Percentiles rank a stretch among this genome's conserved stretches.
These are phyloP conservation scores for Wallemia hederae DNA, from an alignment of 1,284 basidiomycete genomes.

Conservation along the genomic window DNA sequence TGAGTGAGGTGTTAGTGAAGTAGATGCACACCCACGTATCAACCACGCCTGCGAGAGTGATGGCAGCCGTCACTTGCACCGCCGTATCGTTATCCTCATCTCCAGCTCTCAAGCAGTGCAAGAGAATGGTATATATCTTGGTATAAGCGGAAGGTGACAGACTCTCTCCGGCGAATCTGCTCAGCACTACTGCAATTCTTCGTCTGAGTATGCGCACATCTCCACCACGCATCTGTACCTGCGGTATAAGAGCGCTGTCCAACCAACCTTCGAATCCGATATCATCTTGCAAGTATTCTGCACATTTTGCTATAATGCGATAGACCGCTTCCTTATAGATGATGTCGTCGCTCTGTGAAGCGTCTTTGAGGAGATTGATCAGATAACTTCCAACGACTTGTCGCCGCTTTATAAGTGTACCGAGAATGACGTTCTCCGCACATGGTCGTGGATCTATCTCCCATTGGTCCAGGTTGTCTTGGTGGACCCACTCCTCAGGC, in stretches of 20 bases:
- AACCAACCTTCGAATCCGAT: constrained; percentile 15
- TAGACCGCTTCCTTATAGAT: constrained; percentile 62
- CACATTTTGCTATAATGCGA: constrained; percentile 58
- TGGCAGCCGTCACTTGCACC: constrained; percentile 49
- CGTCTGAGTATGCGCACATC: constrained; percentile 32
- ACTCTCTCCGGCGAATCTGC: constrained; percentile 45
- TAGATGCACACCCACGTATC: constrained; percentile 27
- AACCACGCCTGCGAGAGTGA: constrained; percentile 43
- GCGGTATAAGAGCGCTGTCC: constrained; percentile 11
- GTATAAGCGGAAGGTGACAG: constrained; percentile 30
- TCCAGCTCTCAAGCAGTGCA: constrained; percentile 38
- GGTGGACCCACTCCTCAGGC: not conserved
- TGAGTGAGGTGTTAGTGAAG: not conserved
- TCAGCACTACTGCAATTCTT: constrained; percentile 63
- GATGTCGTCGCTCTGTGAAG: constrained; percentile 11
- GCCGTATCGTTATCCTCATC: constrained; percentile 42
- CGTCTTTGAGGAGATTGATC: too few relatives aligned
- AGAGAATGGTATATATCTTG: constrained; percentile 45
- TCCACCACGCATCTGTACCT: not conserved
- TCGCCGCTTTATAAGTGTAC: not conserved
- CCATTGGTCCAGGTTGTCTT: not conserved
- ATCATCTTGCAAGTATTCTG: constrained; percentile 23
- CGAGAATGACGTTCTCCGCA: not conserved
- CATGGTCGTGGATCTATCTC: not conserved
- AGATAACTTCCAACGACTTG: not conserved